Evolutionary conservation across 305 asterid species (phyloP).

Genomic region (Fraxinus latifolia): DNA sequence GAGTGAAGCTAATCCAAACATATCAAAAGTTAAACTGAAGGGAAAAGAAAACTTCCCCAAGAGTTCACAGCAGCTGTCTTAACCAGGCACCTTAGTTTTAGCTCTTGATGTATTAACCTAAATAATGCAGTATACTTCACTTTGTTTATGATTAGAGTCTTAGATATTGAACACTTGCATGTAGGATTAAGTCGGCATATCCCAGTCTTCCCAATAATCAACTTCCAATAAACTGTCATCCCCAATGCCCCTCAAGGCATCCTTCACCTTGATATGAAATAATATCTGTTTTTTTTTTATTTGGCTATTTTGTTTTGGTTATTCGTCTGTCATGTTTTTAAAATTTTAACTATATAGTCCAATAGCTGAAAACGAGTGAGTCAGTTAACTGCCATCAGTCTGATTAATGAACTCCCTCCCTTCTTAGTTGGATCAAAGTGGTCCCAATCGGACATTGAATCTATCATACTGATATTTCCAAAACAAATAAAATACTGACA

Average conservation of each 20-base stretch:
- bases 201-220: not conserved
- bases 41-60: not conserved
- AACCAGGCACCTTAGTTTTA: not conserved
- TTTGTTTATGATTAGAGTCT: not conserved
- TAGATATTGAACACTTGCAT: not conserved
- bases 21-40: not conserved
- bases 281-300: not conserved
- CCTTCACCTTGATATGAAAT: not conserved
- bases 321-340: not conserved
- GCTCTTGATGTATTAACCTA: not conserved
- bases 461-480: not conserved
- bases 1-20: not conserved
- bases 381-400: not conserved
- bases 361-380: not conserved
- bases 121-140: not conserved
- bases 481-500: not conserved
- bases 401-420: not conserved
- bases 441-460: not conserved
- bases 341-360: not conserved
- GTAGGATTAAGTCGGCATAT: not conserved
- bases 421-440: not conserved
- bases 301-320: not conserved
- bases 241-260: not conserved
- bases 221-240: not conserved
- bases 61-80: conserved; percentile 1